A percentile compares a stretch with the other conserved stretches of the same genome.
phyloP scores from a whole-genome alignment of 148 eudicot genomes.

The Agrostemma githago region DNA sequence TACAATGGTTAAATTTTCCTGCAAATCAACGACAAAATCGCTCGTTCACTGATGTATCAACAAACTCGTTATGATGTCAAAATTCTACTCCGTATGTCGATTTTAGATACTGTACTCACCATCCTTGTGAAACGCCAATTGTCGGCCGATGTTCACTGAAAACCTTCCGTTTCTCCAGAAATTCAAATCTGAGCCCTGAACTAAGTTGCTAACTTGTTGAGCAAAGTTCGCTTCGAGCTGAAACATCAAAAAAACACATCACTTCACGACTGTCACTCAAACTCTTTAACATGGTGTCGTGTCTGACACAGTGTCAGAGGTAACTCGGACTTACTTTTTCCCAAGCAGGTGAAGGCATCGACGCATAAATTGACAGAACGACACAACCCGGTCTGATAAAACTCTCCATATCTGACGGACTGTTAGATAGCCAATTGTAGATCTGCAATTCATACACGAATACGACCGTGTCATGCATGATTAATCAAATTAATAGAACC shows the following conservation, averaged over 20 bases:
- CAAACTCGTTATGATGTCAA: neutral
- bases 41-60: neutral
- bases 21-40: neutral
- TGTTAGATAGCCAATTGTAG: constrained; percentile 68
- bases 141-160: constrained; percentile 55
- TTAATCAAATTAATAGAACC: neutral
- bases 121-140: constrained; percentile 30
- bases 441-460: constrained; percentile 41
- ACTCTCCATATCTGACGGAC: constrained; percentile 92
- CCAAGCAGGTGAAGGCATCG: constrained; percentile 68
- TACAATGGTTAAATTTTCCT: constrained; percentile 30
- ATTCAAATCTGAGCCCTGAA: constrained; percentile 42
- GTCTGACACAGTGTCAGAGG: too few relatives aligned
- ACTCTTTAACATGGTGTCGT: too few relatives aligned
- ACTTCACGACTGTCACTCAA: neutral
- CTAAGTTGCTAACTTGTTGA: constrained; percentile 40
- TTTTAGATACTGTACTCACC: constrained; percentile 10
- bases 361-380: constrained; percentile 58
- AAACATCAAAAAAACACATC: constrained; percentile 16
- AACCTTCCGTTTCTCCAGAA: constrained; percentile 73
- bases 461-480: neutral
- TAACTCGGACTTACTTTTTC: constrained; percentile 46
- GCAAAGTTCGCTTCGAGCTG: constrained; percentile 62
- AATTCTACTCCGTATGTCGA: too few relatives aligned
- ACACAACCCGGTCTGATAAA: constrained; percentile 93